A percentile compares a stretch with the other conserved stretches of the same genome.
phyloP scores from a whole-genome alignment of 495 filamentous ascomycete species.

The Penicillium flavigenum region DNA sequence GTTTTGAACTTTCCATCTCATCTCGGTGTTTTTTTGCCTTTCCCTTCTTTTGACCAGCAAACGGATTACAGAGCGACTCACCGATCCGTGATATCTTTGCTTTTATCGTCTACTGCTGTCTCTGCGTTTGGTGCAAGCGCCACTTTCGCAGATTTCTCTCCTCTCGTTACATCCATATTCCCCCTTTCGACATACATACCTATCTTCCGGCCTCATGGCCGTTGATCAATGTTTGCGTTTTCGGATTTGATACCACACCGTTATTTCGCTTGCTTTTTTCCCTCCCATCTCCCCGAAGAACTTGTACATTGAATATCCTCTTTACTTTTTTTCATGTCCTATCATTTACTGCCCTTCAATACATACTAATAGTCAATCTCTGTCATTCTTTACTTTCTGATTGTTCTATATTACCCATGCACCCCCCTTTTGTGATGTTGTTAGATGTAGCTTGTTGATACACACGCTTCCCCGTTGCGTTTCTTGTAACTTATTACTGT shows the following conservation, averaged over 20 bases:
- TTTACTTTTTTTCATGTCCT: conserved; percentile 16
- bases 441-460: background rate
- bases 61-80: background rate
- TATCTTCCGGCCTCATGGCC: conserved; percentile 20
- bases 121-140: conserved; percentile 10
- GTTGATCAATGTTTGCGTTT: conserved; percentile 27
- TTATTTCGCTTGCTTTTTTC: conserved; percentile 10
- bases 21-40: conserved; percentile 2
- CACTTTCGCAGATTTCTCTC: conserved; percentile 11
- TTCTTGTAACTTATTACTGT: conserved; percentile 10
- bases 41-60: background rate
- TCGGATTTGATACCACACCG: conserved; percentile 38
- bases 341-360: conserved; percentile 18
- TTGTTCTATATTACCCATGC: conserved; percentile 15
- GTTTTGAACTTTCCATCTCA: conserved; percentile 1
- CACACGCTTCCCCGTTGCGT: background rate
- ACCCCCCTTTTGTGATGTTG: background rate
- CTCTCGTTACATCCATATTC: conserved; percentile 18
- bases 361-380: conserved; percentile 29
- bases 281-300: background rate
- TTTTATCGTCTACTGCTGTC: conserved; percentile 4
- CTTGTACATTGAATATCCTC: conserved; percentile 25
- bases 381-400: conserved; percentile 22
- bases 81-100: conserved; percentile 1
- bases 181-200: conserved; percentile 22